Evolutionary conservation across 257 asterid genomes (phyloP).

Genomic region (Plantago ovata): DNA sequence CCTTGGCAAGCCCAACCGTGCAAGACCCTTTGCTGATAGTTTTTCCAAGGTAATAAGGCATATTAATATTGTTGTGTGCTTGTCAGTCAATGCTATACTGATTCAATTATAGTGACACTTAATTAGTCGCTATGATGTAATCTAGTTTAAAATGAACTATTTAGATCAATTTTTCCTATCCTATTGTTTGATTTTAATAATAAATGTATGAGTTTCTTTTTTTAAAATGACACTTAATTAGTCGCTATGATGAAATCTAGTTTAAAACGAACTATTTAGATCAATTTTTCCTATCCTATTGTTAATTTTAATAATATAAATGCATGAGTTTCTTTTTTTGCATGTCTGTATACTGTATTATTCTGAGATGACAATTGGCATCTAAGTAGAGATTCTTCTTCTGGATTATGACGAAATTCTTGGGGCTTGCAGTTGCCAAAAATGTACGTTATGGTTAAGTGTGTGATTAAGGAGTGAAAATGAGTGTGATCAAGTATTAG

Average conservation of each 20-base stretch:
- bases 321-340: too few species aligned
- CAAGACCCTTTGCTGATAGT: conserved; percentile 87
- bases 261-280: neutral
- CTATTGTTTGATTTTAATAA: too few species aligned
- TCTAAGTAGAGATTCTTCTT: neutral
- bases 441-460: too few species aligned
- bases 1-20: conserved; percentile 72
- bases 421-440: too few species aligned
- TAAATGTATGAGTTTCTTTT: too few species aligned
- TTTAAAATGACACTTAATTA: neutral
- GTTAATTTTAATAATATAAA: too few species aligned
- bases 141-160: neutral
- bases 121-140: neutral
- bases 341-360: too few species aligned
- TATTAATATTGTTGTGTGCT: neutral
- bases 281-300: neutral
- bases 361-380: too few species aligned
- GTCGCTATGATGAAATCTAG: neutral
- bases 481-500: neutral
- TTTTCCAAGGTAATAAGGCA: conserved; percentile 68
- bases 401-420: too few species aligned
- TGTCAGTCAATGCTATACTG: neutral
- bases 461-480: too few species aligned
- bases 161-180: neutral
- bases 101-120: conserved; percentile 1